Base-by-base conservation (phyloP, 164 flowering plant species). In the Vitis rupestris region DNA sequence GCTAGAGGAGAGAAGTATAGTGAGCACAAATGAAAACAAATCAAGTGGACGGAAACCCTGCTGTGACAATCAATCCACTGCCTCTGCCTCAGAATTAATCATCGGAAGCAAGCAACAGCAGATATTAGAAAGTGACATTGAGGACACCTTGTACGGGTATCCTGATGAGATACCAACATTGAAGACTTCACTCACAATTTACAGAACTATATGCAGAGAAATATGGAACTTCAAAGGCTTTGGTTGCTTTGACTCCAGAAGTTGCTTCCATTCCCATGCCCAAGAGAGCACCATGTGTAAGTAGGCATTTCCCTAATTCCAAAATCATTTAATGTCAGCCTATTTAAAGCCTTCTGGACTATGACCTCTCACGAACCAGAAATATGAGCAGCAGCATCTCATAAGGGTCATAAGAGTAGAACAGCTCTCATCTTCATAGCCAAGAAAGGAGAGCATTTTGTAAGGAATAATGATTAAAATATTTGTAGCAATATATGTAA, bases 121-220 rank as follows among this genome's bases (percentile, higher is more conserved):
- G 97, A 69, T 54, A 50, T 63, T 65, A 63, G 86, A 82, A 71
- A 68, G 54, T 67, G 97, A 88, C 71, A 90, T 92, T 15, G 99
- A 96, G 70, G 95, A 90, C 63, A 62, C 78, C 37, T 74, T 82
- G 54, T 71, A 19, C 61, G 91, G 87, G 64, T 97, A 93, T 73
- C 83, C 86, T 10, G 87, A 90, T 67, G 99, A 90, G 72, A 93
- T 96, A 70, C 99, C 99, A 1, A 90, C 70, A 72, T 90, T 50
- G 88, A 86, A 70, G 85, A 85, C 72, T 86, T 96, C 68, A 79
- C 91, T 15, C 80, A 80, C 65, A 91, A 81, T 64, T 78, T 96
- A 63, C 89, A 96, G 65, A 86, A 74, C 56, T 87, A 82, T 65
- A 82, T 93, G 82, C 80, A 86, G 70, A 67, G 81, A 15, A 89